A percentile compares a stretch with the other conserved stretches of the same genome.
phyloP scores from a whole-genome alignment of 495 filamentous ascomycete genomes.

The Sordaria brevicollis region DNA sequence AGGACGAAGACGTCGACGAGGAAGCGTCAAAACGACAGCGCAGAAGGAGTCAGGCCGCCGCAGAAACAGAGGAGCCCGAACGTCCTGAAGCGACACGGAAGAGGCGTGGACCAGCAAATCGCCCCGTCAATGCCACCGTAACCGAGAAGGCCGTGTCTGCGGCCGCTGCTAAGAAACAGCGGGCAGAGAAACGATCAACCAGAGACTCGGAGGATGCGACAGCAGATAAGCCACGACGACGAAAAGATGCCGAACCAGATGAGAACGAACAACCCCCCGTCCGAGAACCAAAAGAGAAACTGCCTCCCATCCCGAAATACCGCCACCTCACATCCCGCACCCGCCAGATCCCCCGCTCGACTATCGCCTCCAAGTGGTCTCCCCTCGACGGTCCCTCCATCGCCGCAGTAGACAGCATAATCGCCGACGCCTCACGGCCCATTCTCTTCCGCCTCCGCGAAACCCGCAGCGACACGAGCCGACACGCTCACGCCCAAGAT shows the following conservation, averaged over 20 bases:
- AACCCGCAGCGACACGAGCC: conserved; percentile 14
- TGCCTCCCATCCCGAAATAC: conserved; percentile 11
- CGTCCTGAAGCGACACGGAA: neutral
- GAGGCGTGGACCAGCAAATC: neutral
- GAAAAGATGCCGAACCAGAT: neutral
- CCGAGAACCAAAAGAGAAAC: neutral
- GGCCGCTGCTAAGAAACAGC: neutral
- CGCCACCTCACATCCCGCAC: conserved; percentile 30
- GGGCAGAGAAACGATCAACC: neutral
- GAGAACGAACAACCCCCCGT: neutral
- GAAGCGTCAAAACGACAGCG: neutral
- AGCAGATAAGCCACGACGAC: neutral
- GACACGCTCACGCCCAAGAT: conserved; percentile 24
- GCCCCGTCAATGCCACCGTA: neutral
- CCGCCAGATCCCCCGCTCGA: conserved; percentile 28
- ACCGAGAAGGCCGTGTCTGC: neutral
- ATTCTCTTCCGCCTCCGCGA: conserved; percentile 29
- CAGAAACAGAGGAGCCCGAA: neutral
- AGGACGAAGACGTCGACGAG: neutral
- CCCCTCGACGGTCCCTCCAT: conserved; percentile 28
- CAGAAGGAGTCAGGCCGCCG: neutral
- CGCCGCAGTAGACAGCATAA: conserved; percentile 23
- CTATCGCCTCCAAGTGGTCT: conserved; percentile 36
- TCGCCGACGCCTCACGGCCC: conserved; percentile 27
- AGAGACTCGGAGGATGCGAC: neutral